Evolutionary conservation across 1,284 basidiomycete genomes (phyloP), one percentile per base, ranked within the genome.

Genomic region (Vanrija sp.): DNA sequence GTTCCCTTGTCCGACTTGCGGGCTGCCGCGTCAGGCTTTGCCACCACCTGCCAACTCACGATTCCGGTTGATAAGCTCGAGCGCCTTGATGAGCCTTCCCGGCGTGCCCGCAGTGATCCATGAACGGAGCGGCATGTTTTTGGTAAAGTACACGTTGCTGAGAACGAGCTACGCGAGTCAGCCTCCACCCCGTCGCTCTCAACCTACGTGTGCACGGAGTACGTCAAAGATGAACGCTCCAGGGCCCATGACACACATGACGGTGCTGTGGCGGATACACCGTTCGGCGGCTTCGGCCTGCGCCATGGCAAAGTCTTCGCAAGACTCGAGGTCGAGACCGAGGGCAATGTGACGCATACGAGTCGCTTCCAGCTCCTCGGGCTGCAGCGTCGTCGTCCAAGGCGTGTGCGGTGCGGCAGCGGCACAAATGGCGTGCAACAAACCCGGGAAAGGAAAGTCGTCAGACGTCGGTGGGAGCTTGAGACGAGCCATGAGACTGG

Each of bases 401-500:
- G 75, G 73, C 1, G 73, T 75, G 52, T 76, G 68, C 12, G 66
- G 62, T 0, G 75, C 64, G 0, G 75, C 75, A 10, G 68, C 59
- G 4, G 78, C 76, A 50, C 75, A 75, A 27, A 80, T 77, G 35
- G 74, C 72, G 56, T 80, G 78, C 3, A 80, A 65, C 0, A 80
- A 61, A 2, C 71, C 66, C 0, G 71, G 57, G 51, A 76, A 73
- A 8, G 78, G 78, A 62, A 79, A 80, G 12, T 69, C 61, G 4
- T 56, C 42, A 38, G 74, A 67, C 2, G 68, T 67, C 0, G 78
- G 78, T 2, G 77, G 70, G 15, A 78, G 68, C n/a, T 67, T 61
- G 51, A 79, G 64, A 6, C 75, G 66, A 10, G 67, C 37, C 41
- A 77, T 61, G 48, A 80, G 70, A 5, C 64, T 64, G 4, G 64